Base-by-base conservation (phyloP, 2,329 filamentous ascomycete species). In the Furcasterigmium sp. region DNA sequence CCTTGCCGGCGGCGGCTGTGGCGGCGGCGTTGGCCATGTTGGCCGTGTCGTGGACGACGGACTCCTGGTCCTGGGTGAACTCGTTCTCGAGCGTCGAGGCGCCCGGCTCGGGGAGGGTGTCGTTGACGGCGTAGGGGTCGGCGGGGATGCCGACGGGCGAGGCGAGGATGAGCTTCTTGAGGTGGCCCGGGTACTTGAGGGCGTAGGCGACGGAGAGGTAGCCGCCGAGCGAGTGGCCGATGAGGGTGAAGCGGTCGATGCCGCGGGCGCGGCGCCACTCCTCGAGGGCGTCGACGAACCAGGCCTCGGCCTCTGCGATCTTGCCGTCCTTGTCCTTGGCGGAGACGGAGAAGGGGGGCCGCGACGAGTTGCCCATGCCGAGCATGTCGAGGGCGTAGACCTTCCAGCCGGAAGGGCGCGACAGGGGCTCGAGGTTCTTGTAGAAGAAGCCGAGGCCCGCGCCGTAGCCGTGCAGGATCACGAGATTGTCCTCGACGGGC, bases 391-490 rank as follows among this genome's bases (percentile, higher is more conserved):
- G 60, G 1, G 91, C 89, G 60, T 93, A 97, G 15, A 98, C 68
- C 56, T 88, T 91, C 82, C 93, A 94, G 21, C 91, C 90, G 21
- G 76, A 72, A 1, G 82, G 69, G 15, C 91, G 82, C 37, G 85
- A 91, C 26, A 98, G 68, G 6, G 84, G 82, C 63, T 98, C 93
- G 47, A 95, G 95, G 61, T 98, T 98, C 68, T 93, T 91, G 74
- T 96, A 98, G 73, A 95, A 98, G 67, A 98, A 97, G 18, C 91
- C 93, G 1, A 98, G 75, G 1, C 93, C 93, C 3, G 93, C 93
- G 37, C 93, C 93, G 63, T 98, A 98, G 48, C 93, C 93, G 60
- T 98, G 93, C 5, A 98, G 71, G 80, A 98, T 95, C 36, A 98
- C 91, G 14, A 98, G 73, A 35, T 88, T 93, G 57, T 97, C 84